Base-by-base conservation (phyloP, 1,139 yeast genomes). In the Candida dubliniensis region DNA sequence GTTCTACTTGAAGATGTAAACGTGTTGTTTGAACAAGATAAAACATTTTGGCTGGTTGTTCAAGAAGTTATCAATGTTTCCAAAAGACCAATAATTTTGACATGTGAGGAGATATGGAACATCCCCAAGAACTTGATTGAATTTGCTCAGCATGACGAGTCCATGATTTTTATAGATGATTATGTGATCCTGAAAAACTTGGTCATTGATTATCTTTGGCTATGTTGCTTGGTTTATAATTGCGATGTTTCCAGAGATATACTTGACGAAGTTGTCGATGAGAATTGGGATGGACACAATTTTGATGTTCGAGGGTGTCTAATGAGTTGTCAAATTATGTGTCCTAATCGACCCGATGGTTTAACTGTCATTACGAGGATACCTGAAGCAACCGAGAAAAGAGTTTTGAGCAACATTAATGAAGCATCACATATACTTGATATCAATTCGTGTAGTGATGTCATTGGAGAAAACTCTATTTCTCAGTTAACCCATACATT, bases 1-100 rank as follows among this genome's bases (percentile, higher is more conserved):
- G 82, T 93, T 2, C 63, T 93, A 31, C 72, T 93, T 43, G 97
- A 91, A 55, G 97, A 93, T 54, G 91, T 87, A 25, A 96, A 93
- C 60, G 70, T 88, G 11, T 62, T 91, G 26, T 89, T 85, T 56
- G 93, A 85, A 47, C 87, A 82, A 40, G 96, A 90, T 53, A 78
- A 76, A 51, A 81, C 82, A 1, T 91, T 93, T 57, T 93, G 98
- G 97, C 60, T 72, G 1, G 83, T 84, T 1, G 76, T 90, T 2
- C 79, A 77, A 40, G 84, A 81, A 46, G 72, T 89, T 12, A 65
- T 89, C 32, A 71, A 76, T 34, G 77, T 80, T 27, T 79, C 95
- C 0, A 74, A 91, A 53, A 69, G 96, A 40, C 98, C 99, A 0
- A 77, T 93, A 1, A 76, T 91, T 1, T 57, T 93, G 25, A 88